Conservation (phyloP, 1,284 basidiomycete genomes). For the Heliocybe sulcata region DNA sequence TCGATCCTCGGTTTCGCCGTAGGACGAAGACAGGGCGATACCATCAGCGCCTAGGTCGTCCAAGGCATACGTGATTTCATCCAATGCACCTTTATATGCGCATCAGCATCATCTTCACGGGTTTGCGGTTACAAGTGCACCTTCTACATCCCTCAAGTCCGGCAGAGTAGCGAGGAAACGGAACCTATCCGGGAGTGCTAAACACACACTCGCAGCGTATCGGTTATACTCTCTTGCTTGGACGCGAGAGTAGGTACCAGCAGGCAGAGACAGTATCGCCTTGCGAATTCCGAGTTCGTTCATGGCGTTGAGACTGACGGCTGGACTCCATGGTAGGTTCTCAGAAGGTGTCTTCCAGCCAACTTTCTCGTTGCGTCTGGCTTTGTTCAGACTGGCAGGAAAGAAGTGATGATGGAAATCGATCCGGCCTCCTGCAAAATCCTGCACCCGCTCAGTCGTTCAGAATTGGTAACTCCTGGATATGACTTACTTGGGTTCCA, state of each 20-base stretch:
- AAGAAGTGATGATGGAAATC: conserved; percentile 74
- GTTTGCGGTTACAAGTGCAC: conserved; percentile 22
- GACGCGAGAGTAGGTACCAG: conserved; percentile 33
- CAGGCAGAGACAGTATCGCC: conserved; percentile 60
- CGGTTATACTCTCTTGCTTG: conserved; percentile 39
- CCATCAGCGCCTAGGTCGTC: conserved; percentile 56
- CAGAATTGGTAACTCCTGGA: not conserved
- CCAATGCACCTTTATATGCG: conserved; percentile 34
- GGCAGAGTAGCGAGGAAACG: conserved; percentile 63
- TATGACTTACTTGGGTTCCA: not conserved
- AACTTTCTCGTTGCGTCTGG: conserved; percentile 31
- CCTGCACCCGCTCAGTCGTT: not conserved
- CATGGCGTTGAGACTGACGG: conserved; percentile 52
- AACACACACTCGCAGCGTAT: conserved; percentile 37
- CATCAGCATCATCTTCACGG: not conserved
- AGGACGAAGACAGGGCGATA: conserved; percentile 54
- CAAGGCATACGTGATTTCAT: conserved; percentile 49
- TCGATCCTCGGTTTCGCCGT: conserved; percentile 27
- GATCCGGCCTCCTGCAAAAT: conserved; percentile 26
- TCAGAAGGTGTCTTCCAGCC: conserved; percentile 57
- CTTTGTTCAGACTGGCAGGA: conserved; percentile 38
- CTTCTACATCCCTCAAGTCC: conserved; percentile 49
- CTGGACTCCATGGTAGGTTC: conserved; percentile 59
- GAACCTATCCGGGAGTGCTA: conserved; percentile 43
- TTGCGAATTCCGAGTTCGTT: conserved; percentile 44